Base-by-base conservation (phyloP, 768 basidiomycete genomes). In the Scleroderma citrinum region DNA sequence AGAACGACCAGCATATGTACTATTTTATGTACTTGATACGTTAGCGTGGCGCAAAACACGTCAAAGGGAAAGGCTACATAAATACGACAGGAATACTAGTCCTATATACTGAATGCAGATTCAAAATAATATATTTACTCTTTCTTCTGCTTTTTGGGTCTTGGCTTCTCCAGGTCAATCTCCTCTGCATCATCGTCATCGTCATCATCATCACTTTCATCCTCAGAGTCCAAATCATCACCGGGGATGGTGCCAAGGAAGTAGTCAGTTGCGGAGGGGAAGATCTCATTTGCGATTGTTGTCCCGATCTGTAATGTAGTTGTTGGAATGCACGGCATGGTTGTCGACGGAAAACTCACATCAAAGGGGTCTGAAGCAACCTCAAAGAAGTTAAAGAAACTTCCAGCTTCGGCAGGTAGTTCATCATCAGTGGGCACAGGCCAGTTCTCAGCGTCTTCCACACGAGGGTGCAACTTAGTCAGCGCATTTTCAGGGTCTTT, bases 351-450 rank as follows among this genome's bases (percentile, higher is more conserved):
- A 11, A 20, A 19, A 68, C 80, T 71, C 62, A 89, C 89, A 55
- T 89, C 85, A 52, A 73, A 77, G 13, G 78, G 76, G 60, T 91
- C 89, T 34, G 70, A 61, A 11, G 74, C 72, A 52, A 75, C 61
- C 67, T 87, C 89, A 53, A 92, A 91, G 62, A 86, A 85, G 71
- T 91, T 90, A 77, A 92, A 92, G 73, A 92, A 90, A 61, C 83
- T 88, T 48, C 90, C 90, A 43, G 76, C 68, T 43, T 92, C 90
- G 21, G 77, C 73, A n/a, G n/a, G n/a, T n/a, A n/a, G n/a, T n/a
- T n/a, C n/a, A n/a, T n/a, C n/a, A n/a, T n/a, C n/a, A n/a, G n/a
- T n/a, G 36, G 76, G 70, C 46, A 76, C 56, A 29, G 84, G 83
- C 21, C 80, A 77, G 5, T 62, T 67, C 16, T 85, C 87, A 21